Conservation (phyloP, 1,284 basidiomycete genomes). For the Fomitopsis schrenkii region DNA sequence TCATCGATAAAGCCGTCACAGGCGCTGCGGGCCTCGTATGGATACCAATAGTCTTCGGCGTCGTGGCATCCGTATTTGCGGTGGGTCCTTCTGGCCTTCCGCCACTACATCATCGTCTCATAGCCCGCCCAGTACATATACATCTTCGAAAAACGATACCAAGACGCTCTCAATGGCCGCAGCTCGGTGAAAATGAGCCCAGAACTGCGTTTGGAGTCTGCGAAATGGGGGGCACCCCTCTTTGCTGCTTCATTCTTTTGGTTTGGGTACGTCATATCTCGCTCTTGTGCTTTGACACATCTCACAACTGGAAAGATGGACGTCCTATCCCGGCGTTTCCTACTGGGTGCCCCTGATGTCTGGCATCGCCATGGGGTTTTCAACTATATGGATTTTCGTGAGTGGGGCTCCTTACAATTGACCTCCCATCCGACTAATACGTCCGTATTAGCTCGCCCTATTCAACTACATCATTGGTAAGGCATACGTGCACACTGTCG, state of each 20-base stretch:
- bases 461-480: constrained; percentile 12
- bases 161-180: background rate
- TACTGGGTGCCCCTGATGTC: constrained; percentile 8
- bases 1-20: background rate
- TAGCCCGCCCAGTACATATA: background rate
- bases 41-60: constrained; percentile 7
- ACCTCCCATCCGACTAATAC: background rate
- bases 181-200: constrained; percentile 4
- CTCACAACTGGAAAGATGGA: constrained; percentile 8
- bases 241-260: constrained; percentile 11
- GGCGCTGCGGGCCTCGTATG: constrained; percentile 8
- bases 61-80: background rate
- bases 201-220: constrained; percentile 10
- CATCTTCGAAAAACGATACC: constrained; percentile 6
- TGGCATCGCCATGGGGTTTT: constrained; percentile 2
- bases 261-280: constrained; percentile 10
- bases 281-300: background rate
- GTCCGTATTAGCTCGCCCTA: constrained; percentile 1
- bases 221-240: constrained; percentile 6
- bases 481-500: background rate
- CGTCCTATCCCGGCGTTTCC: constrained; percentile 5
- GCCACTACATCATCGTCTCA: background rate
- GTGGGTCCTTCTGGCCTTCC: background rate
- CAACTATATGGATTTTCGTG: constrained; percentile 9
- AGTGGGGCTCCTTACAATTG: background rate